These are phyloP conservation scores for Gossypium davidsonii DNA, from an alignment of 441 rosid species.

Conservation along the genomic window DNA sequence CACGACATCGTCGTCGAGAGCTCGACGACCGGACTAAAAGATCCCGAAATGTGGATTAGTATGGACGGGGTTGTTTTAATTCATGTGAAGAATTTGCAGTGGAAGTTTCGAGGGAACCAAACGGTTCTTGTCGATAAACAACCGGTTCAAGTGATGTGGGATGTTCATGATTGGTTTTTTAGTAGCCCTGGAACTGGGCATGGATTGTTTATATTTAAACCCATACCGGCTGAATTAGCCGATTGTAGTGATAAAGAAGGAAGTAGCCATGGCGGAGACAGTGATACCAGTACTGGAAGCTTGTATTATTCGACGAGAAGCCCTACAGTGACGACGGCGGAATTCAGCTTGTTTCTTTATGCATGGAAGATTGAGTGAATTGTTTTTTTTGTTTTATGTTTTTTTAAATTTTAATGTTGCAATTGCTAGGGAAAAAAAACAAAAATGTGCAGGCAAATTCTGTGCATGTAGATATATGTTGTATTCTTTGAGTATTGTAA, in stretches of 20 bases:
- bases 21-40: constrained; percentile 38
- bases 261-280: constrained; percentile 27
- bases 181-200: constrained; percentile 45
- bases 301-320: constrained; percentile 34
- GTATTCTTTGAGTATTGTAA: background rate
- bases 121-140: constrained; percentile 23
- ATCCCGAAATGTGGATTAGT: constrained; percentile 72
- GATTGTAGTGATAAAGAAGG: constrained; percentile 40
- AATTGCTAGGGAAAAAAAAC: background rate
- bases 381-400: background rate
- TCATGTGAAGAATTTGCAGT: constrained; percentile 45
- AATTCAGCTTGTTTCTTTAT: constrained; percentile 55
- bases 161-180: constrained; percentile 64
- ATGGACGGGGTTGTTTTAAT: constrained; percentile 49
- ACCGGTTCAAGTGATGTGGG: constrained; percentile 1
- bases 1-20: constrained; percentile 62
- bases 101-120: constrained; percentile 68
- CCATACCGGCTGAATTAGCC: constrained; percentile 29
- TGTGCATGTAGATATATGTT: background rate
- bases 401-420: background rate
- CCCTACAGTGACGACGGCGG: constrained; percentile 18
- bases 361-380: constrained; percentile 59
- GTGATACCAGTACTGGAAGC: constrained; percentile 42
- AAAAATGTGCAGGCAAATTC: background rate
- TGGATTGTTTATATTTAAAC: constrained; percentile 63